Percentiles rank a stretch among this genome's conserved stretches.
Evolutionary conservation across 2,329 filamentous ascomycete genomes (phyloP).

Genomic region (Colletotrichum sp.): DNA sequence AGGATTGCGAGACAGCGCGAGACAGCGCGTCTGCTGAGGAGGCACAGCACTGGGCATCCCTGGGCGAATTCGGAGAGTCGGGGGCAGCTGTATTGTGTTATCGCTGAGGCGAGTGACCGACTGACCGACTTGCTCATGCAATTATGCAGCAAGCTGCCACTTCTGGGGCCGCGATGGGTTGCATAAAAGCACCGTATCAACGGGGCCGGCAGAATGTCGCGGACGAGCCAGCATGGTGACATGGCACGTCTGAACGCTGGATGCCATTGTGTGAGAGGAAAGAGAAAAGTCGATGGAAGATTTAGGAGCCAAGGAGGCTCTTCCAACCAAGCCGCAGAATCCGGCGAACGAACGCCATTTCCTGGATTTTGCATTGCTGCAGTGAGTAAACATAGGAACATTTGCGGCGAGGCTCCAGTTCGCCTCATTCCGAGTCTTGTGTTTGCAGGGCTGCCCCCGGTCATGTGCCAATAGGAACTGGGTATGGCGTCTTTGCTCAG

Average conservation of each 20-base stretch:
- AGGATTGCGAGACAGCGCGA: background rate
- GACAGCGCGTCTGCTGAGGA: background rate
- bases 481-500: constrained; percentile 11
- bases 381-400: constrained; percentile 1
- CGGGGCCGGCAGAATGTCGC: background rate
- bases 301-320: background rate
- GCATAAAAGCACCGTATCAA: constrained; percentile 1
- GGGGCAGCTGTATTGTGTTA: background rate
- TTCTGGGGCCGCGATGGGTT: constrained; percentile 2
- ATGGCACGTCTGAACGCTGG: constrained; percentile 7
- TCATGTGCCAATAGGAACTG: constrained; percentile 16
- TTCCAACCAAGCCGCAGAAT: background rate
- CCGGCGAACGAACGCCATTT: constrained; percentile 3
- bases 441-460: constrained; percentile 19
- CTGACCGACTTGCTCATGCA: constrained; percentile 6
- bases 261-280: background rate
- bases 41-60: background rate
- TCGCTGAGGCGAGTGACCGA: background rate
- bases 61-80: constrained; percentile 7
- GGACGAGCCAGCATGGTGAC: constrained; percentile 12
- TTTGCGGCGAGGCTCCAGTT: constrained; percentile 15
- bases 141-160: constrained; percentile 9
- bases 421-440: constrained; percentile 18
- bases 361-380: constrained; percentile 1
- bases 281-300: background rate